phyloP scores from a whole-genome alignment of 2,329 filamentous ascomycete species.

The Esteya vermicola region DNA sequence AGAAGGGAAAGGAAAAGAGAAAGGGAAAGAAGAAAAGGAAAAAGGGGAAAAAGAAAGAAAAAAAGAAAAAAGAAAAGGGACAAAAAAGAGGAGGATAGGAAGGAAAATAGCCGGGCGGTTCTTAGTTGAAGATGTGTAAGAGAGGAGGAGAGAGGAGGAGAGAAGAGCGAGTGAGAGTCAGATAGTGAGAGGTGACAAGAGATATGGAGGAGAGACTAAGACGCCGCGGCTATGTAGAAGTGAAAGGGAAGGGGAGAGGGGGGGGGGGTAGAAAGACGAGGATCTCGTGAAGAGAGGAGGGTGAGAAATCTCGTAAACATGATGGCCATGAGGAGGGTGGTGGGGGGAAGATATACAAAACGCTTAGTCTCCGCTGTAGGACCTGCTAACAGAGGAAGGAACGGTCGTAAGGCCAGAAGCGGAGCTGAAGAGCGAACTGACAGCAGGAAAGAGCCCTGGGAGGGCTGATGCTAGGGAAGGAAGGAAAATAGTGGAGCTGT shows the following conservation, averaged over 20 bases:
- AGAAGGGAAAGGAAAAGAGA: background rate
- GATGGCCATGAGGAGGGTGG: slow-evolving; percentile 24
- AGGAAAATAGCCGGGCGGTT: slow-evolving; percentile 9
- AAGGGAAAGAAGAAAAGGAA: background rate
- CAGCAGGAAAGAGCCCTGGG: background rate
- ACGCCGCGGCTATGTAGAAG: slow-evolving; percentile 39
- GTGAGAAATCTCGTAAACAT: slow-evolving; percentile 26
- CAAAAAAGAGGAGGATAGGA: background rate
- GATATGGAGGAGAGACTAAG: slow-evolving; percentile 6
- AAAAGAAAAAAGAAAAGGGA: background rate
- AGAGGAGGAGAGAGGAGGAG: background rate
- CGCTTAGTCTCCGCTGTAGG: slow-evolving; percentile 7
- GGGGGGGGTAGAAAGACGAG: slow-evolving; percentile 28
- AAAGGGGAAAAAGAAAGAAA: background rate
- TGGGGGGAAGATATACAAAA: slow-evolving; percentile 32
- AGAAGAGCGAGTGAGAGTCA: background rate
- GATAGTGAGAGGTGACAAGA: background rate
- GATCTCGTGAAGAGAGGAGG: slow-evolving; percentile 37
- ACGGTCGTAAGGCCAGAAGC: background rate
- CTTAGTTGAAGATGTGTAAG: slow-evolving; percentile 1
- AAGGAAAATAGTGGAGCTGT: slow-evolving; percentile 5
- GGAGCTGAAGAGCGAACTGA: background rate
- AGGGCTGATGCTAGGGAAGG: background rate
- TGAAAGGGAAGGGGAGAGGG: slow-evolving; percentile 44
- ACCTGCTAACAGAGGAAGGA: background rate